phyloP scores from a whole-genome alignment of 75 land plant species.

The Cryptomeria japonica region DNA sequence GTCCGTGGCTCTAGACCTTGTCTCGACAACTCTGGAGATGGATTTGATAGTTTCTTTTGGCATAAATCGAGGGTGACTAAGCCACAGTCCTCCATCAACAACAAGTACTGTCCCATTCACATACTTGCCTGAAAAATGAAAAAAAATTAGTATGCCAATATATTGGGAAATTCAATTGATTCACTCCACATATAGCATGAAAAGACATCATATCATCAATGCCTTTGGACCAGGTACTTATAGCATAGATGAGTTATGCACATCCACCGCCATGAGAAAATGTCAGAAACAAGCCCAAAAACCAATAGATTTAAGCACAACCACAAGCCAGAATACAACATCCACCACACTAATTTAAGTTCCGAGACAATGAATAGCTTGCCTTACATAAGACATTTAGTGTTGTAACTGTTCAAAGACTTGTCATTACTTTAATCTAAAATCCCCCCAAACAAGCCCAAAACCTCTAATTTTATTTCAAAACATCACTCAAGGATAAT shows the following conservation, averaged over 20 bases:
- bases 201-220: not conserved
- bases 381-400: too few species aligned
- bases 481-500: not conserved
- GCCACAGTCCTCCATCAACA: constrained; percentile 94
- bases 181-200: not conserved
- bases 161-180: not conserved
- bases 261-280: not conserved
- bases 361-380: too few species aligned
- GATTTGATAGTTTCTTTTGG: constrained; percentile 65
- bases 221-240: not conserved
- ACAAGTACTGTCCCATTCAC: constrained; percentile 74
- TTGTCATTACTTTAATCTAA: too few species aligned
- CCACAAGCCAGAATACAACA: not conserved
- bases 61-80: constrained; percentile 58
- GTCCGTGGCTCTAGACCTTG: constrained; percentile 45
- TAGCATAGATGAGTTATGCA: not conserved
- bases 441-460: not conserved
- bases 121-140: constrained; percentile 74
- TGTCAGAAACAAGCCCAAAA: not conserved
- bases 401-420: too few species aligned
- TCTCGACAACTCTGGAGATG: constrained; percentile 77
- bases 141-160: not conserved
- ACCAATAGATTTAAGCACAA: not conserved
- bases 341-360: not conserved
- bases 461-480: not conserved